A percentile compares a stretch with the other conserved stretches of the same genome.
phyloP scores from a whole-genome alignment of 179 eudicot species.

The Beta macrorhiza region DNA sequence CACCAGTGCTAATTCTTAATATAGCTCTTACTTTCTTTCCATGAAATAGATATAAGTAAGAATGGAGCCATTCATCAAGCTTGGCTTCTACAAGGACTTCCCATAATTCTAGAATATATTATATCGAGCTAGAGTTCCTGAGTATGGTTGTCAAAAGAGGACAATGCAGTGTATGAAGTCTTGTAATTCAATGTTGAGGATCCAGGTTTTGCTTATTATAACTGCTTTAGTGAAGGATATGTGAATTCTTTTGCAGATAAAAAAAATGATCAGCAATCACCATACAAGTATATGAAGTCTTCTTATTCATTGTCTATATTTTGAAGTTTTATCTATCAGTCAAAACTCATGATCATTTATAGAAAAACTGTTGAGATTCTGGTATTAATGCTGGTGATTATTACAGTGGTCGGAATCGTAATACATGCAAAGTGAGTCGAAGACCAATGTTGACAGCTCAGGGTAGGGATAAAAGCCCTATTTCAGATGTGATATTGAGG shows the following conservation, averaged over 20 bases:
- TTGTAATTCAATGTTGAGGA: background rate
- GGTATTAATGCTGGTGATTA: slow-evolving; percentile 1
- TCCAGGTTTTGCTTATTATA: background rate
- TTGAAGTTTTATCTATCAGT: background rate
- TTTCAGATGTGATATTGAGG: slow-evolving; percentile 39
- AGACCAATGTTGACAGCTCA: slow-evolving; percentile 40
- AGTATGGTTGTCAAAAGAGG: background rate
- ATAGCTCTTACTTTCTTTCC: background rate
- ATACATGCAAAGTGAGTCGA: slow-evolving; percentile 42
- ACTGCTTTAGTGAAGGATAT: background rate
- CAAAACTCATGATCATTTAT: background rate
- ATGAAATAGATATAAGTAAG: background rate
- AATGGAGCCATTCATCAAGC: background rate
- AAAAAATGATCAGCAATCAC: background rate
- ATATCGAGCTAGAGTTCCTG: background rate
- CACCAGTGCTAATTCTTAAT: background rate
- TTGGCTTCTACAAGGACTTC: background rate
- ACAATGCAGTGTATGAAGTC: background rate
- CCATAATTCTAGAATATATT: background rate
- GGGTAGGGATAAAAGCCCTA: slow-evolving; percentile 38
- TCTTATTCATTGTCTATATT: background rate
- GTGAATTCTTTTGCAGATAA: background rate
- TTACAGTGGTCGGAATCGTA: slow-evolving; percentile 39
- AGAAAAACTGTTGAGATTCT: background rate
- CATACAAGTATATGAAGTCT: no score